Evolutionary conservation across 306 rosid genomes (phyloP), one percentile per base, ranked within the genome.

Genomic region (Pachyrhizus erosus): DNA sequence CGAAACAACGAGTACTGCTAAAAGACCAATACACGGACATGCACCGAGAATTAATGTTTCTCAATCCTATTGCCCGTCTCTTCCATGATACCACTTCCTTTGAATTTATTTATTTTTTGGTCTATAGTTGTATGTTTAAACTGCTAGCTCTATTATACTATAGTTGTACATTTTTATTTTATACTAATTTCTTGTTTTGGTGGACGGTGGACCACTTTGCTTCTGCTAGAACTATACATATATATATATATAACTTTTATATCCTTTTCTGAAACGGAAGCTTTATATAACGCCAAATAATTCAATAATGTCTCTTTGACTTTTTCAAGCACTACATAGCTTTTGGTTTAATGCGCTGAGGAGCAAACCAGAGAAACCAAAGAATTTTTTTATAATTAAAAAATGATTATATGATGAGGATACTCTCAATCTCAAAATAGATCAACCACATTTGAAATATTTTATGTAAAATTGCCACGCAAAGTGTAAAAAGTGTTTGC

Each of bases 251-350:
- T 27, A 27, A 27, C n/a, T n/a, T n/a, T 27, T 27, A 3, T 27
- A 3, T 64, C 45, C 13, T 61, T 64, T 64, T 64, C 71, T 70
- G 75, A 43, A 70, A 43, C 10, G 31, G 10, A 73, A 29, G 64
- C 11, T 73, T 33, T 73, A 31, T 17, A 48, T 31, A 52, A 73
- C 17, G 18, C 26, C 80, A 57, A 57, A 55, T 24, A 75, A 34
- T 57, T 58, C 14, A 39, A 15, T 24, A 15, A 23, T 39, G 55
- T 57, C 54, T 20, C 24, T 24, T 21, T 75, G 40, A 75, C 70
- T 39, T 71, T 27, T 33, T 29, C 42, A 49, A 49, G n/a, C 61
- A 46, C 15, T 46, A 7, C 8, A 70, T 10, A 54, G 23, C 68
- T 74, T 18, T 12, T 37, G 68, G 37, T 55, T 49, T 13, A 14